These are phyloP conservation scores for Cyclotella kingstonii DNA, from an alignment of 108 stramenopile species.

Conservation along the genomic window DNA sequence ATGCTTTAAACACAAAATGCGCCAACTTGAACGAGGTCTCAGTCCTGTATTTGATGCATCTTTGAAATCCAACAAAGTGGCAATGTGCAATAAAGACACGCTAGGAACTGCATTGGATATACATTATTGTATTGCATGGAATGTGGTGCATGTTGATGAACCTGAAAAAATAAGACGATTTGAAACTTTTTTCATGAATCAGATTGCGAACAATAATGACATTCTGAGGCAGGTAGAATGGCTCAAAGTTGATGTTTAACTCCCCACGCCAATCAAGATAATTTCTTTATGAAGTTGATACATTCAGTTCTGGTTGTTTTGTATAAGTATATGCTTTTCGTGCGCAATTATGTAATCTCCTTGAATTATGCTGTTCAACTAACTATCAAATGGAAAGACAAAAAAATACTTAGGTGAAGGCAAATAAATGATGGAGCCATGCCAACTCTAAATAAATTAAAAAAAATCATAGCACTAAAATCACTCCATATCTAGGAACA, in stretches of 20 bases:
- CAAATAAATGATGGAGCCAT: no score
- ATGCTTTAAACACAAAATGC: conserved; percentile 74
- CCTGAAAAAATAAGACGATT: conserved; percentile 83
- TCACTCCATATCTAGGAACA: no score
- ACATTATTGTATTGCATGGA: conserved; percentile 62
- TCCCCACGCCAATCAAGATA: no score
- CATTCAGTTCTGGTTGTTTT: neutral
- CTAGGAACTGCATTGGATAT: conserved; percentile 76
- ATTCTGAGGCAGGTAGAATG: conserved; percentile 62
- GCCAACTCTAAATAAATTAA: no score
- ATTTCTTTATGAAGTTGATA: neutral
- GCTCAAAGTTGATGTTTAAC: conserved; percentile 42
- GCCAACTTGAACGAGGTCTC: conserved; percentile 56
- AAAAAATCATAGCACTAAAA: no score
- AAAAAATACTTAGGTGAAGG: no score
- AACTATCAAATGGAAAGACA: no score
- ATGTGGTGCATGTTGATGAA: conserved; percentile 80
- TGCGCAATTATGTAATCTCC: no score
- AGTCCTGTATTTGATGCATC: conserved; percentile 16
- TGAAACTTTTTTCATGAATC: conserved; percentile 84
- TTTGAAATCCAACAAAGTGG: conserved; percentile 4
- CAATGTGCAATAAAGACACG: conserved; percentile 12
- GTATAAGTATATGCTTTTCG: no score
- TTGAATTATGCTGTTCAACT: no score
- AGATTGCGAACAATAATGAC: conserved; percentile 68